Base-by-base conservation (phyloP, 2,329 filamentous ascomycete genomes). In the Onygenales sp. region DNA sequence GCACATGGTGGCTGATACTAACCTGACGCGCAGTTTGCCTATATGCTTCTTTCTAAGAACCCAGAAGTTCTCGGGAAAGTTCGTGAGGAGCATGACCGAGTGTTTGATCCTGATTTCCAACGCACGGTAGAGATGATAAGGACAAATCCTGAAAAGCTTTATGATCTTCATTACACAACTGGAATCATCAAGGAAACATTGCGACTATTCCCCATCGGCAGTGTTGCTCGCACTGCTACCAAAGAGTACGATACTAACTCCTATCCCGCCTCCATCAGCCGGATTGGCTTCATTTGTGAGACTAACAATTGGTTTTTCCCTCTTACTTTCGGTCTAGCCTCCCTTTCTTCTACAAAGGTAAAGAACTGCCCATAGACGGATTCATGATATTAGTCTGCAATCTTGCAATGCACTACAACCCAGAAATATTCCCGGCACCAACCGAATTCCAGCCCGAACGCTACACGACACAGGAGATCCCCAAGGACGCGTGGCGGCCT, bases 111-210 rank as follows among this genome's bases (percentile, higher is more conserved):
- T 0, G 70, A 76, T 36, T 60, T 69, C 1, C 60, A 67, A 2
- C 61, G 63, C 1, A 69, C 66, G 0, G 68, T 67, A 2, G 57
- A 54, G 50, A 33, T 64, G 62, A 11, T 67, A 77, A 42, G 63
- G 62, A 39, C 59, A 64, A 5, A 65, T 73, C 41, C 73, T 70
- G 13, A 64, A 66, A 35, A 66, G 2, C 65, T 81, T 38, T 77
- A 77, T 58, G 66, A 72, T 36, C 68, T 83, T 41, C 66, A 71
- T 0, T 81, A 79, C 60, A 79, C 78, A 1, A 69, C 69, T 1
- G 78, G 78, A 21, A 71, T 80, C 1, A 73, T 80, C 56, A 79
- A 79, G 54, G 80, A 83, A 61, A 71, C 72, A 0, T 68, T 83
- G 2, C 72, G 80, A 0, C 59, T 82, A 31, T 78, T 74, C 58